phyloP scores from a whole-genome alignment of 768 basidiomycete species.

The Tylopilus subfusipes region DNA sequence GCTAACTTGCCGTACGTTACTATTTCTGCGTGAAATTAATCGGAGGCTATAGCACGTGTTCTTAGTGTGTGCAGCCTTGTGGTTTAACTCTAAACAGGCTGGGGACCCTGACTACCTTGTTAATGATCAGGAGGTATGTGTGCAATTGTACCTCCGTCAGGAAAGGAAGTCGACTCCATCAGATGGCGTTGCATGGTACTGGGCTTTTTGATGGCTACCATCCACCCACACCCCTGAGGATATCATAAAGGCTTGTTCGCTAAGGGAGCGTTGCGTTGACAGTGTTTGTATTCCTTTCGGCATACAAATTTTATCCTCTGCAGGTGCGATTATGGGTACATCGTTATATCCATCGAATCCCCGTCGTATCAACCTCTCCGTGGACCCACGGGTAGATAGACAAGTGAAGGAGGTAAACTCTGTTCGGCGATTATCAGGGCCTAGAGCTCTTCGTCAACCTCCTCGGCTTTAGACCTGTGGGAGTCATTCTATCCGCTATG shows the following conservation, averaged over 20 bases:
- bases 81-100: conserved; percentile 30
- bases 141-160: background rate
- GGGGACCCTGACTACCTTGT: conserved; percentile 36
- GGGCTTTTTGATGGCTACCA: conserved; percentile 32
- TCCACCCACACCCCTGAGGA: conserved; percentile 30
- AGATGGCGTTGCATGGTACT: conserved; percentile 32
- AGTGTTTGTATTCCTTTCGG: conserved; percentile 10
- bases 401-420: background rate
- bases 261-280: conserved; percentile 21
- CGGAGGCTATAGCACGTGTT: background rate
- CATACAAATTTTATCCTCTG: too few species aligned
- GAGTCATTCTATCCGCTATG: conserved; percentile 34
- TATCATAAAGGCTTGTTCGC: conserved; percentile 23
- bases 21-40: background rate
- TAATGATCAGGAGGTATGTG: conserved; percentile 32
- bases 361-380: conserved; percentile 14
- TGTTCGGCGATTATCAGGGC: conserved; percentile 32
- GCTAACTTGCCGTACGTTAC: conserved; percentile 34
- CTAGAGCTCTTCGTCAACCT: conserved; percentile 36
- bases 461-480: conserved; percentile 35
- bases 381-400: conserved; percentile 31
- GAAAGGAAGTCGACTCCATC: background rate
- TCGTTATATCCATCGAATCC: background rate
- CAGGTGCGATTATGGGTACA: conserved; percentile 37
- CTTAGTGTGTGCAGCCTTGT: conserved; percentile 35